These are phyloP conservation scores for Epicoccum nigrum DNA, from an alignment of 2,329 filamentous ascomycete genomes.

Conservation along the genomic window DNA sequence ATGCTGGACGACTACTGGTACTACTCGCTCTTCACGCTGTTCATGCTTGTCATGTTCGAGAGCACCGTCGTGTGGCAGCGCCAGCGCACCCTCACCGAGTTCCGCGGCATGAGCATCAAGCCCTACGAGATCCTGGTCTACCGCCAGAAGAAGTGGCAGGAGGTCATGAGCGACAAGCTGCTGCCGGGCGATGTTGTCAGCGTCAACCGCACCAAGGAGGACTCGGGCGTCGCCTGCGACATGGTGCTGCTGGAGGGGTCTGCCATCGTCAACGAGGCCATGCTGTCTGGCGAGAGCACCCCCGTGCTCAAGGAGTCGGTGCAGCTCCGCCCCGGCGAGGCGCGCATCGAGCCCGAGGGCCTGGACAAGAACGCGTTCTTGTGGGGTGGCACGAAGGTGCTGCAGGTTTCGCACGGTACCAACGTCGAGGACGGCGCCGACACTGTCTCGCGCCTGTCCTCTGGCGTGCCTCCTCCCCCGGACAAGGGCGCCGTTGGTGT, in stretches of 20 bases:
- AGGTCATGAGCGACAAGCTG: slow-evolving; percentile 88
- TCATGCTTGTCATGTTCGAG: slow-evolving; percentile 98
- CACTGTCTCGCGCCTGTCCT: slow-evolving; percentile 68
- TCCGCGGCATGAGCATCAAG: slow-evolving; percentile 99
- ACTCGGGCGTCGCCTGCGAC: slow-evolving; percentile 94
- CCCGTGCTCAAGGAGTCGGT: slow-evolving; percentile 95
- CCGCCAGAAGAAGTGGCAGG: slow-evolving; percentile 83
- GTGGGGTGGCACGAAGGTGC: slow-evolving; percentile 95
- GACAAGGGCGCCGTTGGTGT: slow-evolving; percentile 94
- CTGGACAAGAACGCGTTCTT: slow-evolving; percentile 97
- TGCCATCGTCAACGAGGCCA: slow-evolving; percentile 98
- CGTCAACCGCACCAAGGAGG: slow-evolving; percentile 91
- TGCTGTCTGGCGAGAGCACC: slow-evolving; percentile 98
- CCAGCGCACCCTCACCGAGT: slow-evolving; percentile 92
- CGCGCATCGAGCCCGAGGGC: slow-evolving; percentile 81
- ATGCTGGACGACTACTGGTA: slow-evolving; percentile 99
- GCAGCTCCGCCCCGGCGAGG: slow-evolving; percentile 84
- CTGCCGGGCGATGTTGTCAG: slow-evolving; percentile 93
- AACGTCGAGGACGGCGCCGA: slow-evolving; percentile 69
- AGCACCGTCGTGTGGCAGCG: slow-evolving; percentile 99
- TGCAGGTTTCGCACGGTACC: slow-evolving; percentile 90
- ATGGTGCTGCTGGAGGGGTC: slow-evolving; percentile 95
- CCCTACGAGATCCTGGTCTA: slow-evolving; percentile 94
- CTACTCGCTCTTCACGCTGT: slow-evolving; percentile 97
- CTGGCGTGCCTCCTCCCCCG: slow-evolving; percentile 81